Base-by-base conservation (phyloP, 345 rosid genomes). In the Carallia brachiata region DNA sequence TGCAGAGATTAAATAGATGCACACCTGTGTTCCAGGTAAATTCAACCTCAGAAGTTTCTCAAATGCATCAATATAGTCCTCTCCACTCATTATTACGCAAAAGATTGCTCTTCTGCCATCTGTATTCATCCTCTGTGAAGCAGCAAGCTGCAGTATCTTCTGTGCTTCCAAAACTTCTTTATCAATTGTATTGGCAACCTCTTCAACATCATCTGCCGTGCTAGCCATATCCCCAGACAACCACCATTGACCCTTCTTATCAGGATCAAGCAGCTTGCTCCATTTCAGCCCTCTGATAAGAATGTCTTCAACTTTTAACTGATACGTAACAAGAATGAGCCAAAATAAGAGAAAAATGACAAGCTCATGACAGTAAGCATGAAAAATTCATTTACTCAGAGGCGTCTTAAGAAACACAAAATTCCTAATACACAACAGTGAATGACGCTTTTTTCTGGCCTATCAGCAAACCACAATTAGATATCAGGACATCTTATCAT, bases 161-260 rank as follows among this genome's bases (percentile, higher is more conserved):
- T 85, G 96, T 31, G 97, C 95, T 73, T 92, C 99, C 17, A 74
- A 67, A 68, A 81, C 84, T 81, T 86, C 99, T 71, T 86, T 91
- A 65, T 95, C 97, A 48, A 95, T 95, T 74, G 87, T 89, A 78
- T 76, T 80, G 50, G 99, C 97, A 63, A 92, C 85, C 60, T 90
- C 89, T 70, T 83, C 89, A 61, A 72, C 76, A 56, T 81, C 62
- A 71, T 86, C 86, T 28, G 83, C 59, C 50, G 61, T 67, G 50
- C 74, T 71, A 44, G 75, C 79, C 37, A 70, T 52, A 34, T 87
- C 92, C 18, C 91, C 90, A 37, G 93, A 86, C 72, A 85, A 67
- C 99, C 99, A 95, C 97, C 99, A 94, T 66, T 87, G 97, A 39
- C 99, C 97, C 79, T 87, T 92, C 81, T 92, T 94, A 78, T 85